A percentile compares a stretch with the other conserved stretches of the same genome.
Evolutionary conservation across 169 alveolate species (phyloP).

Genomic region (Prorocentrum cordatum): DNA sequence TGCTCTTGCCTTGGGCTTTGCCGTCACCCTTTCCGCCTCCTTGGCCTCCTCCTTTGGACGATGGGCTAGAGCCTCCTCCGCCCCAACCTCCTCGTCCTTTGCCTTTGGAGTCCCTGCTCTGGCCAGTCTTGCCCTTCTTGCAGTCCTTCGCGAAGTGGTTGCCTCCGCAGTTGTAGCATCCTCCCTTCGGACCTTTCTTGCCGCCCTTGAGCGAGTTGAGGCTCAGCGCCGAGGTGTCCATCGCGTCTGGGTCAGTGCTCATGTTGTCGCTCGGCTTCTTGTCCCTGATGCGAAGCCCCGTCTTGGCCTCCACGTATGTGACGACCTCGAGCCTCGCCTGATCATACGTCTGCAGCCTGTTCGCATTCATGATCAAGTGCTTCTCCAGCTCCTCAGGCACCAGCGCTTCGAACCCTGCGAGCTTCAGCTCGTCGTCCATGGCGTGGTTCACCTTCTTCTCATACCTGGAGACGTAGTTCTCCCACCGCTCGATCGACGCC

Average conservation of each 20-base stretch:
- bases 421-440: neutral
- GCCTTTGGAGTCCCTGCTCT: no score
- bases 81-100: no score
- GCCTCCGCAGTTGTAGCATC: no score
- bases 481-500: neutral
- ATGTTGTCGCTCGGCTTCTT: no score
- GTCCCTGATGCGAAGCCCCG: neutral
- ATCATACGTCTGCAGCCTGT: neutral
- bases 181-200: no score
- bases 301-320: neutral
- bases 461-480: neutral
- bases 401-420: neutral
- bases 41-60: neutral
- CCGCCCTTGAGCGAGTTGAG: no score
- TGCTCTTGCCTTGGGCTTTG: neutral
- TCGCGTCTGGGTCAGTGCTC: no score
- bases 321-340: neutral
- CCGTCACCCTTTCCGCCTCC: neutral
- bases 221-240: no score
- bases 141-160: neutral
- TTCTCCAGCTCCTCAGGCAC: neutral
- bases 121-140: neutral
- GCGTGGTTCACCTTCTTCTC: neutral
- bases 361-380: neutral
- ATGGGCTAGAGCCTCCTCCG: no score